Base-by-base conservation (phyloP, 1,284 basidiomycete genomes). In the Polyporus tsugae region DNA sequence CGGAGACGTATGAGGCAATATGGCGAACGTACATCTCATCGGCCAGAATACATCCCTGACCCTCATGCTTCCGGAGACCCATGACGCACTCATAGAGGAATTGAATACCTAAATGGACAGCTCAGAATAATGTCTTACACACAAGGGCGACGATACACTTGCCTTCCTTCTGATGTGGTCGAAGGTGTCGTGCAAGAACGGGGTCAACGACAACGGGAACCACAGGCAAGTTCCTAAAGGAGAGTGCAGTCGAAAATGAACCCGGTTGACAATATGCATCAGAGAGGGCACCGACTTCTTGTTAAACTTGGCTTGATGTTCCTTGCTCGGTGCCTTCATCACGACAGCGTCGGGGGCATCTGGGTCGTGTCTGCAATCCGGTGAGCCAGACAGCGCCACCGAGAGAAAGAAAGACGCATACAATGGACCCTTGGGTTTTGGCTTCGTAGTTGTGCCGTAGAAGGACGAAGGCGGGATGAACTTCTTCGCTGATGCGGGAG, bases 31-130 rank as follows among this genome's bases (percentile, higher is more conserved):
- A 94, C 95, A 98, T 97, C 76, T 99, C 97, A 80, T 99, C 98
- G 1, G 97, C 98, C 36, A 99, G 86, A 71, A 99, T 99, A 75
- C 95, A 97, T 1, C 98, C 98, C 73, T 95, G 87, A 7, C 92
- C 92, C 78, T 96, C 94, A 69, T 95, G 92, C 74, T 91, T 93
- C 39, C 94, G 87, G 79, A 99, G 85, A 9, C 97, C 97, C 95
- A 98, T 98, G 25, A 97, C 94, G 73, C 93, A 95, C 78, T 97
- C 95, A 78, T 99, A 99, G 84, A 99, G 85, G 79, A 99, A 99
- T 78, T 91, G 87, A 46, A 94, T 86, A 53, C 93, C 92, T 92
- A 42, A 10, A 41, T 1, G 25, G 5, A n/a, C 2, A 17, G n/a
- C 2, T 39, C 13, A 63, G 44, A 49, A 17, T n/a, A 44, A 6